These are phyloP conservation scores for Globisporangium takayamanum DNA, from an alignment of 352 stramenopile genomes.

Conservation along the genomic window DNA sequence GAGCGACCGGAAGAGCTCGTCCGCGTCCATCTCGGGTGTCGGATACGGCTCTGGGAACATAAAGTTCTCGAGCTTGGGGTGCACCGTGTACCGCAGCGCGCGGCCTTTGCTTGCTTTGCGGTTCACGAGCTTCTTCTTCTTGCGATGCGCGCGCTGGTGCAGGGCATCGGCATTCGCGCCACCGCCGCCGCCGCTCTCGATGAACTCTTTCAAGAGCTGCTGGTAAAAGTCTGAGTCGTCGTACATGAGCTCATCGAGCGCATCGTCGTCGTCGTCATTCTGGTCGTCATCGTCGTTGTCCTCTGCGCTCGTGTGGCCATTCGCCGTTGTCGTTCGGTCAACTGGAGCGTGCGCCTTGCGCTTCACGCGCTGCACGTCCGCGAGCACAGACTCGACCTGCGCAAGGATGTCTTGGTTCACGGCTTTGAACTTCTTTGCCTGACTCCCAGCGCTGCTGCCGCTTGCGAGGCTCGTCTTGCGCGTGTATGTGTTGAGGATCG, in stretches of 20 bases:
- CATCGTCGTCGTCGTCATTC: not conserved
- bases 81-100: constrained; percentile 75
- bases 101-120: constrained; percentile 85
- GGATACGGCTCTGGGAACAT: constrained; percentile 85
- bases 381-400: constrained; percentile 80
- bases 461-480: constrained; percentile 65
- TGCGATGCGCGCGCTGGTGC: constrained; percentile 54
- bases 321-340: constrained; percentile 21
- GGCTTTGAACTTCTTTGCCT: constrained; percentile 85
- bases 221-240: constrained; percentile 87
- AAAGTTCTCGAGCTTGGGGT: constrained; percentile 87
- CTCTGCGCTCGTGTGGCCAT: constrained; percentile 25
- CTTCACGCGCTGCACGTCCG: constrained; percentile 75
- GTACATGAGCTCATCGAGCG: constrained; percentile 81
- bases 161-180: constrained; percentile 30
- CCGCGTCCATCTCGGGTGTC: constrained; percentile 69
- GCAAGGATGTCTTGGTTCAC: constrained; percentile 84
- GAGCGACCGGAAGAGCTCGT: constrained; percentile 81
- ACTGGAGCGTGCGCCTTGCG: constrained; percentile 71
- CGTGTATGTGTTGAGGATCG: constrained; percentile 75
- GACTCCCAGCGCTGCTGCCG: constrained; percentile 20
- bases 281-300: constrained; percentile 30
- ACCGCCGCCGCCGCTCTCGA: constrained; percentile 58
- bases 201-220: constrained; percentile 86
- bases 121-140: constrained; percentile 87